Conservation (phyloP, 2,329 filamentous ascomycete species). For the Torrubiellomyces zombiae region DNA sequence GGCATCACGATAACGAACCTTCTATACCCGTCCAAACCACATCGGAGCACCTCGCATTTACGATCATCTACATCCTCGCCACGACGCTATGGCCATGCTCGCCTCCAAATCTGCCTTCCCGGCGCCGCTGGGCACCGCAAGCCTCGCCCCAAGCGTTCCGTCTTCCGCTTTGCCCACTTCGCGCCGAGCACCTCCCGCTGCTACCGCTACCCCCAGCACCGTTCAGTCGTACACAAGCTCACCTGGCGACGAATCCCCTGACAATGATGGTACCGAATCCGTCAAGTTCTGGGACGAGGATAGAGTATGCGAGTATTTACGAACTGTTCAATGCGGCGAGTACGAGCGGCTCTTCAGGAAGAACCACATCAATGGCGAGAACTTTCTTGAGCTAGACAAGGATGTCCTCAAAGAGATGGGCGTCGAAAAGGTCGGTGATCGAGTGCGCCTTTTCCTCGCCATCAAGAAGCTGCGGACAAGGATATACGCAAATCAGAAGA, state of each 20-base stretch:
- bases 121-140: constrained; percentile 28
- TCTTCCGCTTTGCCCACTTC: constrained; percentile 33
- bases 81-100: constrained; percentile 51
- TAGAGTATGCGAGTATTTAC: constrained; percentile 77
- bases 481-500: constrained; percentile 60
- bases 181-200: constrained; percentile 34
- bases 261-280: constrained; percentile 58
- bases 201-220: constrained; percentile 27
- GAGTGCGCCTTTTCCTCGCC: constrained; percentile 74
- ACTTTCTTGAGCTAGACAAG: constrained; percentile 92
- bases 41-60: too few species aligned
- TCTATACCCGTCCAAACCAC: too few species aligned
- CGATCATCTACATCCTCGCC: constrained; percentile 7
- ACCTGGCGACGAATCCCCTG: constrained; percentile 85
- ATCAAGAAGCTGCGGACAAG: constrained; percentile 72
- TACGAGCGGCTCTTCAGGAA: constrained; percentile 80
- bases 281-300: constrained; percentile 84
- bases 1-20: too few species aligned
- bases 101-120: constrained; percentile 59
- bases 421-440: constrained; percentile 92
- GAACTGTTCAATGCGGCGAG: constrained; percentile 80
- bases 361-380: constrained; percentile 96
- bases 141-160: constrained; percentile 26
- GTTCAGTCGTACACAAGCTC: constrained; percentile 57
- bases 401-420: constrained; percentile 94